Conservation (phyloP, 2,329 filamentous ascomycete species). For the Malbranchea zuffiana region DNA sequence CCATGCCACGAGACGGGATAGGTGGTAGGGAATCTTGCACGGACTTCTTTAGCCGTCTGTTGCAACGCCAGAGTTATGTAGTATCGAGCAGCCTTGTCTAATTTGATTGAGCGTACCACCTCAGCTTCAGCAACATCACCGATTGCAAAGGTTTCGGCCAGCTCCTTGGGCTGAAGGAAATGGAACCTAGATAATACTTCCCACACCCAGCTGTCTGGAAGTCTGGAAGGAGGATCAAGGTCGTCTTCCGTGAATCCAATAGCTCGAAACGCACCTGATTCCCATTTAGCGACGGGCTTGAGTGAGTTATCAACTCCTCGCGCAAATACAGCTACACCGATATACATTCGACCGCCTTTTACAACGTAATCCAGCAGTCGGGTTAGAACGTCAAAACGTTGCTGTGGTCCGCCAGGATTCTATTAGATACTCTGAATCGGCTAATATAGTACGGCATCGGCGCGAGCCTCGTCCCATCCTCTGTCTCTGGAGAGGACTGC, state of each 20-base stretch:
- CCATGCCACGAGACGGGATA: neutral
- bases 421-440: neutral
- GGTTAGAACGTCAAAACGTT: too few relatives aligned
- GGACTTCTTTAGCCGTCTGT: neutral
- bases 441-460: neutral
- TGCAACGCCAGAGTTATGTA: slow-evolving; percentile 1
- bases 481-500: neutral
- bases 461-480: neutral
- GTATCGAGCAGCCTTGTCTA: neutral
- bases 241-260: neutral
- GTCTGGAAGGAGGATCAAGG: neutral
- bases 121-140: too few relatives aligned
- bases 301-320: too few relatives aligned
- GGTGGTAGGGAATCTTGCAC: neutral
- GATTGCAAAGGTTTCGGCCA: neutral
- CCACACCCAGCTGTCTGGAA: neutral
- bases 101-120: too few relatives aligned
- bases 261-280: neutral
- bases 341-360: too few relatives aligned
- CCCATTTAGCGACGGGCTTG: too few relatives aligned
- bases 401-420: neutral
- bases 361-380: too few relatives aligned
- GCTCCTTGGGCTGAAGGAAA: neutral
- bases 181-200: neutral
- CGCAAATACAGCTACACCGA: too few relatives aligned